These are phyloP conservation scores for Ciborinia camelliae DNA, from an alignment of 2,329 filamentous ascomycete species.

Conservation along the genomic window DNA sequence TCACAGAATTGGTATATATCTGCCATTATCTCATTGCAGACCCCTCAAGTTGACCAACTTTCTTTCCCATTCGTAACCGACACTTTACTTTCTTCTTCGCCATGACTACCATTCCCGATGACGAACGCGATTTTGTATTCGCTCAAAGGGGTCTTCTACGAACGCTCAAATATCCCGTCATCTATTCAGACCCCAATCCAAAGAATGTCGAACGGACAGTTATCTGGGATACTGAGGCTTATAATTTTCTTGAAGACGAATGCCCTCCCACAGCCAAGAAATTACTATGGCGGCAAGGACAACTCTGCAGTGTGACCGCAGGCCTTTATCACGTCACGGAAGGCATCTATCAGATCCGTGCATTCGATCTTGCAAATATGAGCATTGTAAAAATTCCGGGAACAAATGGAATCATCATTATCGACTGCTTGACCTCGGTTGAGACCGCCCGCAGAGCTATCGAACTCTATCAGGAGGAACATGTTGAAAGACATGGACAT, in stretches of 20 bases:
- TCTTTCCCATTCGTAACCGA: background rate
- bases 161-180: background rate
- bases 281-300: constrained; percentile 40
- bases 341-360: constrained; percentile 44
- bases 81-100: background rate
- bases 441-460: constrained; percentile 40
- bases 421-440: constrained; percentile 41
- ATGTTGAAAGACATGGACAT: constrained; percentile 25
- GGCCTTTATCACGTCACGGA: constrained; percentile 40
- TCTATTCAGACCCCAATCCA: background rate
- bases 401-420: constrained; percentile 39
- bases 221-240: constrained; percentile 38
- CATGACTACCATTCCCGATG: background rate
- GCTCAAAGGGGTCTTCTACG: background rate
- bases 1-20: background rate
- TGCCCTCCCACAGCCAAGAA: constrained; percentile 36
- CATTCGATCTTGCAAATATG: constrained; percentile 43
- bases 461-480: constrained; percentile 36
- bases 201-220: background rate
- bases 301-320: constrained; percentile 35
- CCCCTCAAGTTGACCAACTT: background rate
- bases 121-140: background rate
- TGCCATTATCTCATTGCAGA: background rate
- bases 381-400: constrained; percentile 40
- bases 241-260: constrained; percentile 35